Evolutionary conservation across 129 eudicot genomes (phyloP).

Genomic region (Smallanthus sonchifolius): DNA sequence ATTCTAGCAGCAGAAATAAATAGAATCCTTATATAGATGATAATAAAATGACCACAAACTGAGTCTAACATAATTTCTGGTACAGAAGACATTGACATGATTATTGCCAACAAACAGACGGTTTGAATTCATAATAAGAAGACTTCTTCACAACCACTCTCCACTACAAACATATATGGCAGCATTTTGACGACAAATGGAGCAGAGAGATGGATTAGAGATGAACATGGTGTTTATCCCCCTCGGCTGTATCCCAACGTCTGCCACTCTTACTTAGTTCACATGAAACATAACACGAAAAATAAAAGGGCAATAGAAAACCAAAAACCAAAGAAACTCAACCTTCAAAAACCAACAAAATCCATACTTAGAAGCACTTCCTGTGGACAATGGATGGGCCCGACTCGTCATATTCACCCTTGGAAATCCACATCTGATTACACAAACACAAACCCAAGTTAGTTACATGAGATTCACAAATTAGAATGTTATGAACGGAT

Average conservation of each 20-base stretch:
- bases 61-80: slow-evolving; percentile 46
- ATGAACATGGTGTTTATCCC: slow-evolving; percentile 30
- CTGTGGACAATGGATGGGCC: slow-evolving; percentile 83
- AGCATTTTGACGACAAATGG: slow-evolving; percentile 24
- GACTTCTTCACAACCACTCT: slow-evolving; percentile 53
- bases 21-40: slow-evolving; percentile 27
- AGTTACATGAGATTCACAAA: not conserved
- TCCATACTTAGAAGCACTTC: slow-evolving; percentile 66
- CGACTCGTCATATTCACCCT: slow-evolving; percentile 78
- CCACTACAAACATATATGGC: slow-evolving; percentile 51
- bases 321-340: slow-evolving; percentile 50
- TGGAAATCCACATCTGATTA: slow-evolving; percentile 76
- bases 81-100: slow-evolving; percentile 46
- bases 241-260: slow-evolving; percentile 27
- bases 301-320: slow-evolving; percentile 30
- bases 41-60: slow-evolving; percentile 37
- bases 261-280: slow-evolving; percentile 38
- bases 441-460: not conserved
- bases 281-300: slow-evolving; percentile 45
- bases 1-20: slow-evolving; percentile 19
- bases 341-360: slow-evolving; percentile 37
- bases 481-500: not conserved
- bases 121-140: slow-evolving; percentile 35
- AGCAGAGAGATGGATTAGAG: slow-evolving; percentile 18
- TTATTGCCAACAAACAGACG: slow-evolving; percentile 34